Conservation (phyloP, 495 filamentous ascomycete genomes). For the Hypoxylon fragiforme region DNA sequence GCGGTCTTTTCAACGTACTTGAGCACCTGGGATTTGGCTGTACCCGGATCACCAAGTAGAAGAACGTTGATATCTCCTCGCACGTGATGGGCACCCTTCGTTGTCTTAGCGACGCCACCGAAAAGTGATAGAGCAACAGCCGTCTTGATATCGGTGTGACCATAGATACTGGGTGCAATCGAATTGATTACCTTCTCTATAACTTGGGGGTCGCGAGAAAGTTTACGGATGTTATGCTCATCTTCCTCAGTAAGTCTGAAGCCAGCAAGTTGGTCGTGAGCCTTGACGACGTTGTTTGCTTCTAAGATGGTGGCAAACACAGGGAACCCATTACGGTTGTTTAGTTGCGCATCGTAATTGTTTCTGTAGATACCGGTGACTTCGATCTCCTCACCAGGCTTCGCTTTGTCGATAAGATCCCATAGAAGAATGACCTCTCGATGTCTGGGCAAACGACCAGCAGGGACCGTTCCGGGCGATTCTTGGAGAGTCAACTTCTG, state of each 20-base stretch:
- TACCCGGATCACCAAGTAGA: constrained; percentile 95
- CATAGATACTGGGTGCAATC: constrained; percentile 96
- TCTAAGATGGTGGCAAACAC: constrained; percentile 98
- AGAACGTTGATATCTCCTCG: constrained; percentile 99
- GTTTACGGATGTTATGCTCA: constrained; percentile 84
- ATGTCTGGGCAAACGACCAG: constrained; percentile 91
- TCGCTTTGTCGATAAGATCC: constrained; percentile 95
- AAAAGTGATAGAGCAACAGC: constrained; percentile 93
- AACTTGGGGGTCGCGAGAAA: constrained; percentile 87
- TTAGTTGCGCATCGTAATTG: constrained; percentile 95
- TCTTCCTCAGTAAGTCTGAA: constrained; percentile 97
- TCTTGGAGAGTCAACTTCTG: constrained; percentile 98
- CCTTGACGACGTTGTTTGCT: constrained; percentile 95
- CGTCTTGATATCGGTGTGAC: constrained; percentile 96
- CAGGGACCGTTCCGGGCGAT: constrained; percentile 94
- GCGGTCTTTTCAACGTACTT: constrained; percentile 99
- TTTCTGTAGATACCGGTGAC: constrained; percentile 98
- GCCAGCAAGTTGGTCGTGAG: constrained; percentile 96
- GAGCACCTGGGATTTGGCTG: constrained; percentile 96
- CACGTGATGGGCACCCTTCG: constrained; percentile 83
- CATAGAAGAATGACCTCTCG: constrained; percentile 95
- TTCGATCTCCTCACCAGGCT: constrained; percentile 97
- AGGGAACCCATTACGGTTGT: constrained; percentile 98
- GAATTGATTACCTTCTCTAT: constrained; percentile 93
- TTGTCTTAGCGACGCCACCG: constrained; percentile 89